Evolutionary conservation across 1,284 basidiomycete genomes (phyloP).

Genomic region (Quambalaria eucalypti): DNA sequence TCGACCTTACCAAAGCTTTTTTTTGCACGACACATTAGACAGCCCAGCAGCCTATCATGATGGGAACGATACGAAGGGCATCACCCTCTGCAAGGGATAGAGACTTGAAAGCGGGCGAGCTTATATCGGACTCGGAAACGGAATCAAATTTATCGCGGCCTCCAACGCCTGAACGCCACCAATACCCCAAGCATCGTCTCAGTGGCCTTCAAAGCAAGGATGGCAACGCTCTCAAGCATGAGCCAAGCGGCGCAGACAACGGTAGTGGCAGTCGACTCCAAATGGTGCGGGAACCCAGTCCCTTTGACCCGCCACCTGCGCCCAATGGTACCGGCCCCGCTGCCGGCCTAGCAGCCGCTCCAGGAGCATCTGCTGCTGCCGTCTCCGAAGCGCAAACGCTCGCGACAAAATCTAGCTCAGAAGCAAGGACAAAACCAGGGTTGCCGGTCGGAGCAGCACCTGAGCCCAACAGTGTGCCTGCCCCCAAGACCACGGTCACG

Average conservation of each 20-base stretch:
- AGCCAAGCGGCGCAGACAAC: constrained; percentile 5
- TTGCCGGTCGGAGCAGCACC: too few species aligned
- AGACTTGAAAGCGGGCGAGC: constrained; percentile 27
- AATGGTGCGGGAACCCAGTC: constrained; percentile 29
- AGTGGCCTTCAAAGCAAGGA: constrained; percentile 36
- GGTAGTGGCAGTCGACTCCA: constrained; percentile 17
- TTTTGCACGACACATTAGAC: too few species aligned
- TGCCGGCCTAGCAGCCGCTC: too few species aligned
- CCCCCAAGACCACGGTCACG: too few species aligned
- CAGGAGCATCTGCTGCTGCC: too few species aligned
- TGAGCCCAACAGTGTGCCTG: too few species aligned
- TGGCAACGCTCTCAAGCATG: constrained; percentile 30
- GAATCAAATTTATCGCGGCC: constrained; percentile 38
- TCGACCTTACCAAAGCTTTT: too few species aligned
- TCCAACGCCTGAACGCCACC: constrained; percentile 29
- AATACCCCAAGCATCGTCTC: constrained; percentile 33
- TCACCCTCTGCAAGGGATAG: constrained; percentile 21
- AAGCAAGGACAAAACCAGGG: too few species aligned
- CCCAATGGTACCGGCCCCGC: background rate
- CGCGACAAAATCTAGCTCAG: too few species aligned
- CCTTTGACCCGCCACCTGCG: constrained; percentile 12
- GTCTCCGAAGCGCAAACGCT: too few species aligned
- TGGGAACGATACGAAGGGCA: too few species aligned
- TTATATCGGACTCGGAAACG: constrained; percentile 33
- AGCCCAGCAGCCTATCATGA: too few species aligned